Evolutionary conservation across 257 asterid species (phyloP).

Genomic region (Plectranthus barbatus): DNA sequence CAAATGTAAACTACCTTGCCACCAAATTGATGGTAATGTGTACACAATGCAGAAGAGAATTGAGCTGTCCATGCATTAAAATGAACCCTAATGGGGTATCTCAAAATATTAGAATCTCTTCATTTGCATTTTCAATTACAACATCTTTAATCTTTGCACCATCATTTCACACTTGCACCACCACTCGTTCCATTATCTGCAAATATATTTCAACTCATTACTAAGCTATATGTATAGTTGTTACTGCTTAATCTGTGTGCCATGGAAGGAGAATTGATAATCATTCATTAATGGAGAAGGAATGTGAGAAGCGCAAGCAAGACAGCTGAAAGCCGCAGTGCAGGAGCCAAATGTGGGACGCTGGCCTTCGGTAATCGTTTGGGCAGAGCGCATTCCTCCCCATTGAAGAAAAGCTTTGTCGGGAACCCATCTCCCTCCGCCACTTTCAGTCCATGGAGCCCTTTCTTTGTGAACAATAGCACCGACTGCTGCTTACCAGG

Average conservation of each 20-base stretch:
- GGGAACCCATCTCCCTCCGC: slow-evolving; percentile 80
- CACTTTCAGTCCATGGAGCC: slow-evolving; percentile 23
- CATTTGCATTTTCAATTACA: too few species aligned
- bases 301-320: slow-evolving; percentile 32
- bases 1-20: too few species aligned
- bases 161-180: too few species aligned
- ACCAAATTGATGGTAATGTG: too few species aligned
- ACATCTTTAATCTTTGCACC: too few species aligned
- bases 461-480: slow-evolving; percentile 60
- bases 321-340: slow-evolving; percentile 24
- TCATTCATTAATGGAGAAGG: background rate
- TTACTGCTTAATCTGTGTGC: background rate
- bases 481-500: slow-evolving; percentile 96
- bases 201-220: too few species aligned
- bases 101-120: too few species aligned
- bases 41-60: background rate
- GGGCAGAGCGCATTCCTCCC: slow-evolving; percentile 87
- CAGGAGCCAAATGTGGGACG: slow-evolving; percentile 14
- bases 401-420: slow-evolving; percentile 65
- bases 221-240: too few species aligned
- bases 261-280: background rate
- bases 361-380: slow-evolving; percentile 30
- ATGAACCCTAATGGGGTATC: background rate
- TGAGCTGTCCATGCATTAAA: background rate
- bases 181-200: too few species aligned